Percentiles rank a stretch among this genome's conserved stretches.
Conservation (phyloP, 148 eudicot genomes). For the Pharnaceum exiguum region DNA sequence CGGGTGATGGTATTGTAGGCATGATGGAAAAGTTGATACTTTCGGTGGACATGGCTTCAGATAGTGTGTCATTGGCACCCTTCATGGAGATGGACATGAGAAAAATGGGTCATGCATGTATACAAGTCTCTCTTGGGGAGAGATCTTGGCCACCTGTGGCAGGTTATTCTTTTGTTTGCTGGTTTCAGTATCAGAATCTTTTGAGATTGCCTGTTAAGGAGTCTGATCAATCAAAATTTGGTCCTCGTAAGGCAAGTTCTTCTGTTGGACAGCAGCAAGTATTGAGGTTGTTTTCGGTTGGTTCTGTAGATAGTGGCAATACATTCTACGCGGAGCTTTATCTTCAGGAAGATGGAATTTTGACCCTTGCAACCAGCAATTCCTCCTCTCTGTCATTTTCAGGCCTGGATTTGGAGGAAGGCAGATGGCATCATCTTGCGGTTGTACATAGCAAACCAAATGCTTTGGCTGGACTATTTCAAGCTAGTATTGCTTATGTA, state of each 20-base stretch:
- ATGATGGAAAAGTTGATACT: slow-evolving; percentile 90
- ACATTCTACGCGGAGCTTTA: slow-evolving; percentile 83
- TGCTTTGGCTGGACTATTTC: slow-evolving; percentile 99
- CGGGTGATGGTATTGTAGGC: slow-evolving; percentile 66
- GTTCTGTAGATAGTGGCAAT: slow-evolving; percentile 63
- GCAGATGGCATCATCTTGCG: slow-evolving; percentile 97
- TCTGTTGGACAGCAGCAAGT: slow-evolving; percentile 40
- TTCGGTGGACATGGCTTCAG: slow-evolving; percentile 71
- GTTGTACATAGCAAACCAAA: slow-evolving; percentile 98
- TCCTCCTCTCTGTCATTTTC: slow-evolving; percentile 82
- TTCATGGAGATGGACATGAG: slow-evolving; percentile 96
- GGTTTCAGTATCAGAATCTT: slow-evolving; percentile 89
- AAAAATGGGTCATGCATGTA: slow-evolving; percentile 88
- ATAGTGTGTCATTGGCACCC: slow-evolving; percentile 79
- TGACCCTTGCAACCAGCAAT: slow-evolving; percentile 91
- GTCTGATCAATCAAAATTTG: slow-evolving; percentile 43
- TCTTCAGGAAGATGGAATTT: slow-evolving; percentile 86
- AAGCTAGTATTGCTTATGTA: slow-evolving; percentile 94
- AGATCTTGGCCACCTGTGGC: slow-evolving; percentile 99
- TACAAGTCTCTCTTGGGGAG: slow-evolving; percentile 93
- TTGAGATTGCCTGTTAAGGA: slow-evolving; percentile 57
- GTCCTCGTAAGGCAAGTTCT: slow-evolving; percentile 35
- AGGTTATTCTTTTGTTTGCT: slow-evolving; percentile 97
- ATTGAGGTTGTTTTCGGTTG: slow-evolving; percentile 89
- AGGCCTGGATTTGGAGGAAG: slow-evolving; percentile 88